These are phyloP conservation scores for Trypanosoma theileri DNA, from an alignment of 208 protist species.

Conservation along the genomic window DNA sequence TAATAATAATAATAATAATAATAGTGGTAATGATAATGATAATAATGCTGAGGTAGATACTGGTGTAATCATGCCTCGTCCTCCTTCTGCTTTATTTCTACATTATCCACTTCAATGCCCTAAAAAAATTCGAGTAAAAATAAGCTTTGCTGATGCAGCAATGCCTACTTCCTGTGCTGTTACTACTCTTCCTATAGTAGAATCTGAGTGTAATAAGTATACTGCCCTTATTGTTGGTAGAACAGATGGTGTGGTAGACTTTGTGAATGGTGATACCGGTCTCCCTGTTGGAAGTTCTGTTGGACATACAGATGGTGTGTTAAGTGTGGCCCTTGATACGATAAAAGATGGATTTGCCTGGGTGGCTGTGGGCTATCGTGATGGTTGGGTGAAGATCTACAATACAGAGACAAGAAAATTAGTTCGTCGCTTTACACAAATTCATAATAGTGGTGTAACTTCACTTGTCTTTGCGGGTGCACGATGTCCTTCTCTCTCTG, in stretches of 20 bases:
- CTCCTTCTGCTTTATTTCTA: slow-evolving; percentile 20
- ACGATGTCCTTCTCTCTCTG: slow-evolving; percentile 29
- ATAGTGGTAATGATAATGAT: background rate
- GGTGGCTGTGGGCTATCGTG: slow-evolving; percentile 78
- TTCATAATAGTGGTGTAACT: slow-evolving; percentile 68
- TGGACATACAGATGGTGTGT: slow-evolving; percentile 55
- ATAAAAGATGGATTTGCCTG: slow-evolving; percentile 33
- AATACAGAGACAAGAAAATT: slow-evolving; percentile 63
- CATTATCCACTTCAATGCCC: slow-evolving; percentile 37
- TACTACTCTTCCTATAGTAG: slow-evolving; percentile 2
- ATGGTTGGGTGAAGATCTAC: slow-evolving; percentile 83
- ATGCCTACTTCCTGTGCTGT: slow-evolving; percentile 34
- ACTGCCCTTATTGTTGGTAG: slow-evolving; percentile 51
- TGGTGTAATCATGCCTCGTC: background rate
- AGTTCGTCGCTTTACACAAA: slow-evolving; percentile 63
- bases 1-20: background rate
- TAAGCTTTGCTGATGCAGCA: slow-evolving; percentile 36
- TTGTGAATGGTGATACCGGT: slow-evolving; percentile 37
- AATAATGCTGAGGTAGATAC: background rate
- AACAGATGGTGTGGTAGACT: slow-evolving; percentile 62
- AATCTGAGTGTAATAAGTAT: background rate
- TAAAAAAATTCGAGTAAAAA: slow-evolving; percentile 28
- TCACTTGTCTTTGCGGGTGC: slow-evolving; percentile 58
- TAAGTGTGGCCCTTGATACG: slow-evolving; percentile 38
- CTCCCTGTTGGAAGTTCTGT: slow-evolving; percentile 32